Percentiles rank a stretch among this genome's conserved stretches.
phyloP scores from a whole-genome alignment of 176 grass and related monocot species.

The Triticum aestivum region DNA sequence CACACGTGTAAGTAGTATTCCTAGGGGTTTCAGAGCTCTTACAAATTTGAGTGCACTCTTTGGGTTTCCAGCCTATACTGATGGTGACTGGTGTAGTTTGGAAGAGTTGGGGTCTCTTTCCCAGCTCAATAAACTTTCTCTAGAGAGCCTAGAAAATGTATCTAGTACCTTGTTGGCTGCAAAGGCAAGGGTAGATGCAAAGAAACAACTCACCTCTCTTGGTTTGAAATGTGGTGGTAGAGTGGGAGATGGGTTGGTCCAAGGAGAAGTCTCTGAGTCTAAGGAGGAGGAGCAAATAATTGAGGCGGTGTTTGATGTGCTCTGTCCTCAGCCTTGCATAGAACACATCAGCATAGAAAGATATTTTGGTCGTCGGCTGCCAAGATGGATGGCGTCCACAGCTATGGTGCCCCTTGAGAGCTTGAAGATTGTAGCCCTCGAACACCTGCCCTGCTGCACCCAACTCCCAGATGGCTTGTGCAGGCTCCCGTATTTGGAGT shows the following conservation, averaged over 20 bases:
- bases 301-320: neutral
- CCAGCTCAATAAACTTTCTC: neutral
- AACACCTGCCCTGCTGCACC: neutral
- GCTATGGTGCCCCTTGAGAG: rapidly evolving
- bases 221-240: neutral
- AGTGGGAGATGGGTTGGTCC: neutral
- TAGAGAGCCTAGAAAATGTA: neutral
- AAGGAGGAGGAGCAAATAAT: neutral
- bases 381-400: neutral
- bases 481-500: neutral
- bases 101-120: constrained; percentile 19
- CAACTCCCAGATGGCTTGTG: neutral
- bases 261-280: neutral
- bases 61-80: neutral
- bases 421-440: neutral
- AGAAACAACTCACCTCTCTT: neutral
- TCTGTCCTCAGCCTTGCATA: neutral
- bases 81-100: neutral
- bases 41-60: neutral
- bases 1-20: neutral
- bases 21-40: neutral
- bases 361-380: neutral
- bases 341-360: rapidly evolving
- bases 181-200: neutral
- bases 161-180: neutral